phyloP scores from a whole-genome alignment of 1,284 basidiomycete species.

The Boletellus sp. region DNA sequence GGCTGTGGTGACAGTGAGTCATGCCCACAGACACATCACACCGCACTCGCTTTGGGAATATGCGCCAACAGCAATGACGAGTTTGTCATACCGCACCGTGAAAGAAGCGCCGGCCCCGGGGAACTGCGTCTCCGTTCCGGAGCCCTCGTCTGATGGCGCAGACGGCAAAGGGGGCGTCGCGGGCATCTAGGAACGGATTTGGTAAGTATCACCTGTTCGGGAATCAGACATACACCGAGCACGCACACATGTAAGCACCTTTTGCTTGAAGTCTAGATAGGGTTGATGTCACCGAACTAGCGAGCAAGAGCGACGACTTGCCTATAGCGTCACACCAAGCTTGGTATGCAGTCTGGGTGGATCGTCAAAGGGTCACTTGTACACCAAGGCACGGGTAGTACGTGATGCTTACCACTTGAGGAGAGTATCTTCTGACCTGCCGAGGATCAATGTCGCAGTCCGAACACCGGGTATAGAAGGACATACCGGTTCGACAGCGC shows the following conservation, averaged over 20 bases:
- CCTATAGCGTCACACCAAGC: constrained; percentile 73
- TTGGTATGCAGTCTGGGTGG: constrained; percentile 54
- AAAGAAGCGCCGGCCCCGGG: constrained; percentile 33
- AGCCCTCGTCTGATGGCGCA: constrained; percentile 5
- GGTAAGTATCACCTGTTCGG: neutral
- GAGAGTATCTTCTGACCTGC: constrained; percentile 54
- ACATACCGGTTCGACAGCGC: constrained; percentile 74
- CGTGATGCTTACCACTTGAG: constrained; percentile 46
- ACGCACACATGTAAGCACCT: constrained; percentile 57
- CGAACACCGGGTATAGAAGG: constrained; percentile 19
- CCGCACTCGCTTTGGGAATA: constrained; percentile 70
- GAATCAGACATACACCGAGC: constrained; percentile 1
- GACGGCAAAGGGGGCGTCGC: constrained; percentile 45
- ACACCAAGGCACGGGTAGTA: neutral
- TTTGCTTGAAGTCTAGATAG: constrained; percentile 56
- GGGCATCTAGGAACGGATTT: constrained; percentile 42
- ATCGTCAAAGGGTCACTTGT: neutral
- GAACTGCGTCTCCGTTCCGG: constrained; percentile 12
- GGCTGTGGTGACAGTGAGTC: constrained; percentile 36
- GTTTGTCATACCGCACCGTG: constrained; percentile 69
- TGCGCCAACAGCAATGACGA: constrained; percentile 81
- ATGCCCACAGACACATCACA: neutral
- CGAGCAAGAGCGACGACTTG: constrained; percentile 16
- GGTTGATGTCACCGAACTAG: constrained; percentile 8
- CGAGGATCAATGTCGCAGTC: constrained; percentile 2